These are phyloP conservation scores for Gryganskiella cystojenkinii DNA, from an alignment of 192 early-diverging fungal species.

Conservation along the genomic window DNA sequence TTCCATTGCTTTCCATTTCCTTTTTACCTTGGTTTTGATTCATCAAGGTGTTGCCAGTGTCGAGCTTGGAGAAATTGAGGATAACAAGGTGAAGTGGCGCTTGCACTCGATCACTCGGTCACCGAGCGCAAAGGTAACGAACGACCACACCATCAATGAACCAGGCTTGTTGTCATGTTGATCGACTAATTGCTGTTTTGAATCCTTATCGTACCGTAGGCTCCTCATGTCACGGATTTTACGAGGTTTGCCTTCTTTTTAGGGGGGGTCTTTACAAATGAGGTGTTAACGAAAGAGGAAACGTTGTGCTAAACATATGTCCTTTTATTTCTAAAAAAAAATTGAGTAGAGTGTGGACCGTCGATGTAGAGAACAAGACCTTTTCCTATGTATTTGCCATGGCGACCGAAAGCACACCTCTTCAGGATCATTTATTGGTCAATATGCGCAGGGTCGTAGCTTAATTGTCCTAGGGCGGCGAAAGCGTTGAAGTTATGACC, in stretches of 20 bases:
- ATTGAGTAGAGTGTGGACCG: constrained; percentile 33
- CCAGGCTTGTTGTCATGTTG: no score
- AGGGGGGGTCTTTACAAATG: neutral
- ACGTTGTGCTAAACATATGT: no score
- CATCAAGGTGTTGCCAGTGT: constrained; percentile 30
- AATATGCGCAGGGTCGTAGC: constrained; percentile 19
- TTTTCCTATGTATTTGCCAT: constrained; percentile 33
- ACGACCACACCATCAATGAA: neutral
- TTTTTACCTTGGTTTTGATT: no score
- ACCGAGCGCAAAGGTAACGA: constrained; percentile 31
- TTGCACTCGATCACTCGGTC: constrained; percentile 18
- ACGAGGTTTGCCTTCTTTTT: constrained; percentile 10
- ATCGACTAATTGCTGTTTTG: neutral
- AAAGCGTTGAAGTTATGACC: no score
- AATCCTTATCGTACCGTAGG: neutral
- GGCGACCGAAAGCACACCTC: constrained; percentile 32
- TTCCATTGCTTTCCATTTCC: neutral
- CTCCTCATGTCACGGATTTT: constrained; percentile 36
- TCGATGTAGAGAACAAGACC: constrained; percentile 25
- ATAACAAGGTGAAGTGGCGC: constrained; percentile 18
- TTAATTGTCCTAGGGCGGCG: no score
- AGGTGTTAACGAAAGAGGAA: no score
- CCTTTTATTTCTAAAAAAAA: no score
- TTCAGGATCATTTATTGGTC: constrained; percentile 26
- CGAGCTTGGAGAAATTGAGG: constrained; percentile 23